Evolutionary conservation across 208 protist species (phyloP).

Genomic region (Trypanosoma caninum): DNA sequence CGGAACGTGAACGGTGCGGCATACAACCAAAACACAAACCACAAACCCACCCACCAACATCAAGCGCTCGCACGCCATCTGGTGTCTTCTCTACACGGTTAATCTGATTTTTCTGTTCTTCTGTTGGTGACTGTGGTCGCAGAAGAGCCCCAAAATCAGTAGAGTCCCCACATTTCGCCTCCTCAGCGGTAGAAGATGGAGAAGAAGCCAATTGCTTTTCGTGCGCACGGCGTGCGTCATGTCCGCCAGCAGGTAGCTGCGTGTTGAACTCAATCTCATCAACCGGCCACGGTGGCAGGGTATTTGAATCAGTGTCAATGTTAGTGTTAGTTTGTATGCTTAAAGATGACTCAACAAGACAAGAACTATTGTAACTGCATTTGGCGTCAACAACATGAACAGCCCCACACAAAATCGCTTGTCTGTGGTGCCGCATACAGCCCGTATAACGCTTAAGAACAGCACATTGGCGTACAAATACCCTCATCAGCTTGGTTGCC

Average conservation of each 20-base stretch:
- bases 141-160: neutral
- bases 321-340: too few species aligned
- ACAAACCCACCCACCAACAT: conserved; percentile 58
- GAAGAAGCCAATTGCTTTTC: conserved; percentile 3
- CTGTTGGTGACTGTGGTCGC: neutral
- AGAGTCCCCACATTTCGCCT: neutral
- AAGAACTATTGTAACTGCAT: too few species aligned
- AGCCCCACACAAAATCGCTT: too few species aligned
- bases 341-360: too few species aligned
- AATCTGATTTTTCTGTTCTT: conserved; percentile 9
- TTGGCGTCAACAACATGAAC: too few species aligned
- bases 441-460: too few species aligned
- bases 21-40: conserved; percentile 34
- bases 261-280: conserved; percentile 75
- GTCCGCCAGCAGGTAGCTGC: conserved; percentile 35
- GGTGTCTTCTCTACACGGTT: conserved; percentile 19
- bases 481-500: too few species aligned
- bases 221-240: conserved; percentile 34
- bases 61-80: conserved; percentile 28
- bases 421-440: too few species aligned
- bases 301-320: neutral
- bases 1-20: conserved; percentile 32
- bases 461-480: too few species aligned
- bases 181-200: neutral
- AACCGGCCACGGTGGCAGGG: conserved; percentile 59